Evolutionary conservation across 495 filamentous ascomycete genomes (phyloP).

Genomic region (Haplographium delicatum): DNA sequence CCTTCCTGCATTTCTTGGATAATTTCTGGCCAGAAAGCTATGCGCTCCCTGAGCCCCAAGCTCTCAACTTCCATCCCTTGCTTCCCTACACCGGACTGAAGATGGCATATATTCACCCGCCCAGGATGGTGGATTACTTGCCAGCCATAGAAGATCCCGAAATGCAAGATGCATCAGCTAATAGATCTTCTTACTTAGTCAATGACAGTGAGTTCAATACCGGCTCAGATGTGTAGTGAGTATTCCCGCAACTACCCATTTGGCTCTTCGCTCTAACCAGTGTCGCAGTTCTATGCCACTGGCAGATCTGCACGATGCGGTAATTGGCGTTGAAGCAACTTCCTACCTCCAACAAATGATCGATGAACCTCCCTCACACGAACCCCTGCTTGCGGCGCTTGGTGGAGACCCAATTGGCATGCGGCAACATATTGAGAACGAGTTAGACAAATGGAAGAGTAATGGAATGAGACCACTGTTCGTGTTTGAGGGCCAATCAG

Average conservation of each 20-base stretch:
- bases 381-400: conserved; percentile 83
- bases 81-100: too few species aligned
- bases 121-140: too few species aligned
- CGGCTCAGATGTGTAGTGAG: neutral
- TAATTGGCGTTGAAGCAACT: conserved; percentile 69
- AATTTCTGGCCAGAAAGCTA: too few species aligned
- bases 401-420: conserved; percentile 83
- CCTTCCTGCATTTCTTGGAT: too few species aligned
- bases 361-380: conserved; percentile 58
- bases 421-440: conserved; percentile 61
- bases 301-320: conserved; percentile 16
- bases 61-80: too few species aligned
- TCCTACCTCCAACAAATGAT: conserved; percentile 79
- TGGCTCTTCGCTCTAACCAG: neutral
- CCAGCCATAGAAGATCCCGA: too few species aligned
- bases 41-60: too few species aligned
- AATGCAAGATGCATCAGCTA: too few species aligned
- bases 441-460: conserved; percentile 63
- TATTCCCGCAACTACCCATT: neutral
- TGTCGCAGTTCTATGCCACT: conserved; percentile 15
- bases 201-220: too few species aligned
- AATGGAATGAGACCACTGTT: conserved; percentile 67
- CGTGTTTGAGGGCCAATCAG: conserved; percentile 82
- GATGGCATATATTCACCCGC: too few species aligned
- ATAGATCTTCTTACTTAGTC: too few species aligned